Base-by-base conservation (phyloP, 192 early-diverging fungal genomes). In the Backusella parvicylindrica region DNA sequence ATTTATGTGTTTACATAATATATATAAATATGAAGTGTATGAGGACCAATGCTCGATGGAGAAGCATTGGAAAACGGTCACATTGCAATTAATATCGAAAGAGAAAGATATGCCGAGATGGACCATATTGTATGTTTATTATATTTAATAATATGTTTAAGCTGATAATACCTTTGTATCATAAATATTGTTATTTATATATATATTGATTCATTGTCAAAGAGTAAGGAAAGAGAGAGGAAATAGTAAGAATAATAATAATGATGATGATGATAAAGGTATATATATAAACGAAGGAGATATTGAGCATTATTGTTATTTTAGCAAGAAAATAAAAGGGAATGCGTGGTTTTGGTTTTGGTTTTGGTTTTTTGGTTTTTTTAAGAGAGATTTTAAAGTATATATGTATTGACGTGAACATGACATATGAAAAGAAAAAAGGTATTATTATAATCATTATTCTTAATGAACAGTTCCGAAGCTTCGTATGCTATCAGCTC, bases 401-500 rank as follows among this genome's bases (percentile, higher is more conserved):
- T 47, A n/a, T n/a, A n/a, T 47, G 43, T 47, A 47, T 47, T 47
- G 43, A 47, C n/a, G 43, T 47, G 6, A 18, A 47, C n/a, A 47
- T 47, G 43, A 47, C 18, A 47, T 47, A 47, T 47, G 43, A 60
- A 60, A 60, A 28, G 26, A 21, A n/a, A 8, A 28, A 56, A 56
- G 23, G 50, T 56, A 26, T 56, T 60, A 13, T 28, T 60, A 60
- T 60, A 28, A 60, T 12, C n/a, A 13, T 60, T 23, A 12, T 71
- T n/a, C 35, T 53, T 56, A 72, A 33, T 73, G 72, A 73, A 73
- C 72, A 16, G 60, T 63, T n/a, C 72, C 72, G 38, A 73, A 63
- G 23, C 72, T 73, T 65, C 72, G 32, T 36, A 73, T 63, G 66
- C 72, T 73, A 23, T 73, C 72, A 31, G 72, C 56, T 16, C 72